These are phyloP conservation scores for Talinum fruticosum DNA, from an alignment of 148 eudicot species.

Conservation along the genomic window DNA sequence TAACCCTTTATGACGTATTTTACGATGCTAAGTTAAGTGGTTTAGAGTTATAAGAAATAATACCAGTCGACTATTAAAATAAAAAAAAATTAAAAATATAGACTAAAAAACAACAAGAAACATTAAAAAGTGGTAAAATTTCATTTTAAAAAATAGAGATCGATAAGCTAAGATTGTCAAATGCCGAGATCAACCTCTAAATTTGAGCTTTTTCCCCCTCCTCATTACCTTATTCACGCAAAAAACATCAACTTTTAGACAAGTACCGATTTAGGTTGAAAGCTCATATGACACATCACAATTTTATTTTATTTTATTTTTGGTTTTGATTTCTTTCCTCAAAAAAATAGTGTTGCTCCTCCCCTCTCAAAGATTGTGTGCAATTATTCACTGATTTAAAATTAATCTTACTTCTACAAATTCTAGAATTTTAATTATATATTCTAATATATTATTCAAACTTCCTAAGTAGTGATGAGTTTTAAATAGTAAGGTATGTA, in stretches of 20 bases:
- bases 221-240: slow-evolving; percentile 9
- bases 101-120: too few relatives aligned
- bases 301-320: too few relatives aligned
- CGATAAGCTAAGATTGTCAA: too few relatives aligned
- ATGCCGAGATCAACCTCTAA: too few relatives aligned
- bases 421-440: not conserved
- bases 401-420: not conserved
- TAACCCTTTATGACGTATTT: too few relatives aligned
- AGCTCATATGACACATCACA: slow-evolving; percentile 13
- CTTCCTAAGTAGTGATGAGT: not conserved
- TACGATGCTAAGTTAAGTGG: too few relatives aligned
- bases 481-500: not conserved
- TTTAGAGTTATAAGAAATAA: not conserved
- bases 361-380: slow-evolving; percentile 4
- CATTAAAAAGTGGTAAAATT: too few relatives aligned
- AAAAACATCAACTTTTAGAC: slow-evolving; percentile 12
- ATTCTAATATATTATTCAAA: not conserved
- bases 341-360: not conserved
- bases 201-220: too few relatives aligned
- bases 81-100: too few relatives aligned
- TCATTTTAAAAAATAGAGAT: too few relatives aligned
- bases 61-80: not conserved
- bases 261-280: slow-evolving; percentile 9
- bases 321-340: not conserved
- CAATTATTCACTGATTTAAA: not conserved